Base-by-base conservation (phyloP, 2,329 filamentous ascomycete genomes). In the Penicillium palitans region DNA sequence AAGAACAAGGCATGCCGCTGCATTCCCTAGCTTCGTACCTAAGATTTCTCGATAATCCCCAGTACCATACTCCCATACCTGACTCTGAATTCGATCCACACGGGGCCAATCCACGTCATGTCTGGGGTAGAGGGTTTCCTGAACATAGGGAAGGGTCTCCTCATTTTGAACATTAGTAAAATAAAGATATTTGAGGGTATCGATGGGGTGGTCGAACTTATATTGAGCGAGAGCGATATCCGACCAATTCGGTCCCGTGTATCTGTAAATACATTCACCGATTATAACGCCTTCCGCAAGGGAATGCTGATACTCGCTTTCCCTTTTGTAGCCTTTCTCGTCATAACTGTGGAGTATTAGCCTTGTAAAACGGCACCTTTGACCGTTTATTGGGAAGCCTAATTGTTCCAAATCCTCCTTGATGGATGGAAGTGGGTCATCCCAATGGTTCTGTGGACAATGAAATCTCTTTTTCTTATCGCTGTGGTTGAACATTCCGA, bases 161-260 rank as follows among this genome's bases (percentile, higher is more conserved):
- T 42, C 21, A 7, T 51, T 56, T 10, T 37, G 17, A 10, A 56
- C 29, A 21, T 51, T 29, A 15, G 25, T 21, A 17, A 51, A 51
- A 27, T 56, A 56, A 19, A 57, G 10, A n/a, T 57, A 29, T 3
- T 17, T 35, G 24, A 53, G 49, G 1, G 48, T 52, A 29, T 57
- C 21, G 27, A 57, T 47, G 9, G 39, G 19, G n/a, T 49, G 15
- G n/a, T 58, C 51, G n/a, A 48, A 55, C 5, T 15, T 48, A 19
- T 58, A 54, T 33, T 48, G 52, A 4, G 56, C 51, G 2, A 56
- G 15, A 15, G 37, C 53, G 33, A 56, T n/a, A 12, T 44, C 6
- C 1, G 53, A 56, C 53, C 53, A 56, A 37, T 56, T 25, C 3
- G 37, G 37, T 7, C 53, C 53, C 2, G 17, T 5, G 24, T 24